Evolutionary conservation across 148 eudicot genomes (phyloP).

Genomic region (Chenopodium formosanum): DNA sequence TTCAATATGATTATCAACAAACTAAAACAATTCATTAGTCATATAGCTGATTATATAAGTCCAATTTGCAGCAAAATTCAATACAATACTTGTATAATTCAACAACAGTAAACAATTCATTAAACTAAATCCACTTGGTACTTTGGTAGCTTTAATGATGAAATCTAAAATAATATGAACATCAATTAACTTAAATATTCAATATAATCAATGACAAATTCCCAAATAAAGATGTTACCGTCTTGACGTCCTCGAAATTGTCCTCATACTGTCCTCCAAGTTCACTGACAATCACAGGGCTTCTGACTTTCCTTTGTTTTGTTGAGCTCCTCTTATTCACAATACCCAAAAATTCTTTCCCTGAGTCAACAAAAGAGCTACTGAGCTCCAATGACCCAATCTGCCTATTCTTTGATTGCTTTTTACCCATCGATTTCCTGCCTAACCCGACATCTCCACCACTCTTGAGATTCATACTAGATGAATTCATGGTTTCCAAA

Average conservation of each 20-base stretch:
- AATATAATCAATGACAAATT: neutral
- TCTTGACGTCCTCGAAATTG: conserved; percentile 75
- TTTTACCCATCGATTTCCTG: conserved; percentile 23
- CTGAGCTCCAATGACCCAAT: conserved; percentile 27
- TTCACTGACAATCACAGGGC: conserved; percentile 53
- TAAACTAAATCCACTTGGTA: too few relatives aligned
- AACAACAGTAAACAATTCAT: too few relatives aligned
- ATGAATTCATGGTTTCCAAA: conserved; percentile 51
- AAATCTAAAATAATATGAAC: too few relatives aligned
- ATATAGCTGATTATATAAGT: neutral
- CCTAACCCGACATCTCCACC: conserved; percentile 26
- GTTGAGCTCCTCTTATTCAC: conserved; percentile 31
- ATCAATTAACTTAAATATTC: neutral
- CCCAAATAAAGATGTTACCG: conserved; percentile 40
- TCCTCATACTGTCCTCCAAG: conserved; percentile 94
- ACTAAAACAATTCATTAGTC: neutral
- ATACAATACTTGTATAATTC: too few relatives aligned
- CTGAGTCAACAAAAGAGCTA: conserved; percentile 35
- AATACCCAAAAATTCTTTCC: conserved; percentile 28
- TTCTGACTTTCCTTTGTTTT: conserved; percentile 44
- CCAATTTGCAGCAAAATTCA: neutral
- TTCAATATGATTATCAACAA: too few relatives aligned
- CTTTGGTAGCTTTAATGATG: too few relatives aligned
- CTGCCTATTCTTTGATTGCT: conserved; percentile 15
- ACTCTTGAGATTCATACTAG: conserved; percentile 39